phyloP scores from a whole-genome alignment of 805 yeast genomes.

The Metschnikowia reukaufii region DNA sequence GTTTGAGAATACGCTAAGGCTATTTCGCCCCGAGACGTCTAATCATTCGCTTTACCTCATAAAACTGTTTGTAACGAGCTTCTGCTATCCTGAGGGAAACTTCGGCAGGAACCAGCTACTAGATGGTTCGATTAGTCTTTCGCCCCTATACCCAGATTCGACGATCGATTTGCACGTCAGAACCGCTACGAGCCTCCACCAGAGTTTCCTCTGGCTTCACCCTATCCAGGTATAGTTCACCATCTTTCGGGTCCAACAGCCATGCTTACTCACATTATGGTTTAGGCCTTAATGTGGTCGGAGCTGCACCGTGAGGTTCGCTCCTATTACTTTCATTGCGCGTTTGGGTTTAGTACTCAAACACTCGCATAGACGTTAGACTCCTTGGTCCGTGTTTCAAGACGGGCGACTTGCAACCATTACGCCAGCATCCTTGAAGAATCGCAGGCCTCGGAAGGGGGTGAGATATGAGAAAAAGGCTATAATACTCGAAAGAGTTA shows the following conservation, averaged over 20 bases:
- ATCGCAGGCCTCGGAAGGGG: constrained; percentile 34
- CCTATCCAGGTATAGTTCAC: constrained; percentile 47
- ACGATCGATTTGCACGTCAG: constrained; percentile 48
- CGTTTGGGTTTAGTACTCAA: constrained; percentile 44
- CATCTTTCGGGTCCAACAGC: constrained; percentile 47
- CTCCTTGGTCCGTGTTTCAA: constrained; percentile 45
- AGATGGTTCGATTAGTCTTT: constrained; percentile 44
- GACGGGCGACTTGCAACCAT: constrained; percentile 33
- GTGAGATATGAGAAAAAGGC: constrained; percentile 22
- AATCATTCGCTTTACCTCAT: constrained; percentile 44
- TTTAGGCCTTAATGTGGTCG: constrained; percentile 31
- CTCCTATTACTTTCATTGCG: constrained; percentile 41
- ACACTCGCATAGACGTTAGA: constrained; percentile 43
- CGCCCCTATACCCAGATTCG: constrained; percentile 47
- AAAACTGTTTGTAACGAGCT: constrained; percentile 39
- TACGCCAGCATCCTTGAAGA: constrained; percentile 29
- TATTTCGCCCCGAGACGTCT: constrained; percentile 42
- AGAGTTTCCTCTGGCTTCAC: constrained; percentile 47
- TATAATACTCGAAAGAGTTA: constrained; percentile 31
- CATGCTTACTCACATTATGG: constrained; percentile 43
- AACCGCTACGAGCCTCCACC: constrained; percentile 48
- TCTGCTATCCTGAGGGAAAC: constrained; percentile 37
- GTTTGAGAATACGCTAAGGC: constrained; percentile 43
- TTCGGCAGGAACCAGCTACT: constrained; percentile 41
- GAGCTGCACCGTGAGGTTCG: constrained; percentile 35